Evolutionary conservation across 495 filamentous ascomycete species (phyloP).

Genomic region (Friedmanniomyces simplex): DNA sequence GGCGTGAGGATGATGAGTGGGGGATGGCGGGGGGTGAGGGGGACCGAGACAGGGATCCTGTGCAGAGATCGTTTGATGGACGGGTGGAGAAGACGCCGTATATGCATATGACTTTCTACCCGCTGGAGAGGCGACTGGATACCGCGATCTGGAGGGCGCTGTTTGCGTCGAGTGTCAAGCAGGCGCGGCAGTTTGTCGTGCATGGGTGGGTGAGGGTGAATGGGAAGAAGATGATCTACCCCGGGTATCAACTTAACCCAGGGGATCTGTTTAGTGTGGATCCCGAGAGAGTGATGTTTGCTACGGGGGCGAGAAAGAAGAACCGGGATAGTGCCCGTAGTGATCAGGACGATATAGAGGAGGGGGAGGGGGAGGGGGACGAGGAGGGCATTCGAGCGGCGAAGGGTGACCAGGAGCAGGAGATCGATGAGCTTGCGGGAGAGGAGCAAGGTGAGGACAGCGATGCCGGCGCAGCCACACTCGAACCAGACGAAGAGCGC

Average conservation of each 20-base stretch:
- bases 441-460: constrained; percentile 21
- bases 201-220: constrained; percentile 93
- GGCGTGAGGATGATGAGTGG: not conserved
- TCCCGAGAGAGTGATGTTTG: constrained; percentile 71
- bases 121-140: constrained; percentile 80
- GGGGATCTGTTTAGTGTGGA: constrained; percentile 97
- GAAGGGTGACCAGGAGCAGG: constrained; percentile 1
- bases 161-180: constrained; percentile 89
- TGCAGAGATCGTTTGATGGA: constrained; percentile 5
- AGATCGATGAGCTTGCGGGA: constrained; percentile 26
- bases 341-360: constrained; percentile 23
- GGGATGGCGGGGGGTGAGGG: not conserved
- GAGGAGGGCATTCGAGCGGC: constrained; percentile 30
- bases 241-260: constrained; percentile 90
- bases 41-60: not conserved
- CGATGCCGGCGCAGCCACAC: constrained; percentile 11
- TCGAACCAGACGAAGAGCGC: constrained; percentile 14
- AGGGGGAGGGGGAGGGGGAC: constrained; percentile 22
- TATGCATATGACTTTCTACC: constrained; percentile 86
- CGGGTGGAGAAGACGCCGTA: constrained; percentile 52
- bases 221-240: constrained; percentile 90
- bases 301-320: constrained; percentile 65
- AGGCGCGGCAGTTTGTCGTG: constrained; percentile 86
- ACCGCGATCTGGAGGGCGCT: constrained; percentile 83
- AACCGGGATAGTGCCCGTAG: constrained; percentile 30